Evolutionary conservation across 768 basidiomycete genomes (phyloP).

Genomic region (Termitomyces eurrhizus): DNA sequence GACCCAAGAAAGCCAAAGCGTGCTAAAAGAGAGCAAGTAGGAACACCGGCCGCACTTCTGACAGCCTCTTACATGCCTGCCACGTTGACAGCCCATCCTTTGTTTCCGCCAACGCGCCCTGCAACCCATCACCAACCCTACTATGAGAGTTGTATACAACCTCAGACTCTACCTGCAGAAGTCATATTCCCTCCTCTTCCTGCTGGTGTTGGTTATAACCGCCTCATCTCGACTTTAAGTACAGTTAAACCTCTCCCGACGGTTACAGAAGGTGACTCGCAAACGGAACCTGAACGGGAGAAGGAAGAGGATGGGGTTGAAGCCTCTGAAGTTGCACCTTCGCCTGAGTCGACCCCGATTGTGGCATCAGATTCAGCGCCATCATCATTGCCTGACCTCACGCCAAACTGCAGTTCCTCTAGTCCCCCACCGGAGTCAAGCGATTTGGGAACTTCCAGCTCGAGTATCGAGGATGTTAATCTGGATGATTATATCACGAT

Average conservation of each 20-base stretch:
- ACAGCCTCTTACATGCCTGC: constrained; percentile 21
- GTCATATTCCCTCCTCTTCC: constrained; percentile 76
- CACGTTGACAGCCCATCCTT: constrained; percentile 27
- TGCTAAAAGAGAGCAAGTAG: constrained; percentile 35
- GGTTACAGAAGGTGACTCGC: neutral
- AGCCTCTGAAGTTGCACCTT: constrained; percentile 8
- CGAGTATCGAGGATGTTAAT: constrained; percentile 7
- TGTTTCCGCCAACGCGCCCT: constrained; percentile 52
- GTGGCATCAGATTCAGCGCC: constrained; percentile 32
- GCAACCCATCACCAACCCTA: constrained; percentile 72
- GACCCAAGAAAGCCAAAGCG: constrained; percentile 45
- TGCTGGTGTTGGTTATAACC: constrained; percentile 33
- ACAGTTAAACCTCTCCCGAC: constrained; percentile 24
- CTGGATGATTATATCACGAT: constrained; percentile 16
- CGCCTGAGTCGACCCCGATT: constrained; percentile 8
- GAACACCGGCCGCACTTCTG: constrained; percentile 18
- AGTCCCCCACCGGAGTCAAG: constrained; percentile 51
- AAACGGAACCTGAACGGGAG: neutral
- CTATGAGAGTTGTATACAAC: constrained; percentile 55
- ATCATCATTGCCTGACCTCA: constrained; percentile 54
- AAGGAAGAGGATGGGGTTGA: constrained; percentile 4
- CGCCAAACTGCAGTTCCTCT: constrained; percentile 59
- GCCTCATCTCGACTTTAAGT: constrained; percentile 22
- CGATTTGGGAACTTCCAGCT: constrained; percentile 31
- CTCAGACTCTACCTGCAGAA: constrained; percentile 49